These are phyloP conservation scores for Botrytis aclada DNA, from an alignment of 2,329 filamentous ascomycete species.

Conservation along the genomic window DNA sequence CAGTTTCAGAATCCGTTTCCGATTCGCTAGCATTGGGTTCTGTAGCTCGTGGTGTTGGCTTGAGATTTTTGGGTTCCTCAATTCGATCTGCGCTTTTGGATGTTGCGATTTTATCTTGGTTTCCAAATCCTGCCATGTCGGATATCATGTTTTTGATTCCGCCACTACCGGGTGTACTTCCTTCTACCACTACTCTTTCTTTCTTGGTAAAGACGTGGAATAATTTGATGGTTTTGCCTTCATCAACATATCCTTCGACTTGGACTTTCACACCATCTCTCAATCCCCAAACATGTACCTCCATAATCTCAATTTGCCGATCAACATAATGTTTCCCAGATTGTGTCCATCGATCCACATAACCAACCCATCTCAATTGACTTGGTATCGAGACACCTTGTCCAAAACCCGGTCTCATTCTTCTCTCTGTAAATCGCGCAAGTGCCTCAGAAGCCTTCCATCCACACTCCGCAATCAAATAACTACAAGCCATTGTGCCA, in stretches of 20 bases:
- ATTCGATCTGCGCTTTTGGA: slow-evolving; percentile 22
- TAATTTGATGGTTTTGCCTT: slow-evolving; percentile 79
- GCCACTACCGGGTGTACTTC: slow-evolving; percentile 48
- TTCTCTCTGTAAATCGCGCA: slow-evolving; percentile 69
- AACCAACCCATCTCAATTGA: slow-evolving; percentile 81
- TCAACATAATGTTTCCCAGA: slow-evolving; percentile 78
- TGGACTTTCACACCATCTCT: slow-evolving; percentile 83
- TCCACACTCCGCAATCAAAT: slow-evolving; percentile 82
- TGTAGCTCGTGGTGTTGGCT: not conserved
- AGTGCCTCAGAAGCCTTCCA: slow-evolving; percentile 64
- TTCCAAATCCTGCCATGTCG: slow-evolving; percentile 47
- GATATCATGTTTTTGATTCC: slow-evolving; percentile 52
- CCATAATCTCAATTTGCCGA: slow-evolving; percentile 75
- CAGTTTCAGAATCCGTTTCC: slow-evolving; percentile 45
- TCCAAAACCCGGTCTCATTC: slow-evolving; percentile 89
- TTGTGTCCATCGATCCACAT: slow-evolving; percentile 82
- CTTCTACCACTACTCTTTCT: slow-evolving; percentile 69
- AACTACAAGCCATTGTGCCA: slow-evolving; percentile 83
- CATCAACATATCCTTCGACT: slow-evolving; percentile 82
- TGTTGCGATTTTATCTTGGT: slow-evolving; percentile 27
- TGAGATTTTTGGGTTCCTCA: slow-evolving; percentile 7
- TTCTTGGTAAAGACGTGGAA: slow-evolving; percentile 75
- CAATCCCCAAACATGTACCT: slow-evolving; percentile 87
- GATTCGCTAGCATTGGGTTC: not conserved
- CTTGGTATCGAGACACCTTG: slow-evolving; percentile 89